Percentiles rank a stretch among this genome's conserved stretches.
Evolutionary conservation across 495 filamentous ascomycete species (phyloP).

Genomic region (Daldinia bambusicola): DNA sequence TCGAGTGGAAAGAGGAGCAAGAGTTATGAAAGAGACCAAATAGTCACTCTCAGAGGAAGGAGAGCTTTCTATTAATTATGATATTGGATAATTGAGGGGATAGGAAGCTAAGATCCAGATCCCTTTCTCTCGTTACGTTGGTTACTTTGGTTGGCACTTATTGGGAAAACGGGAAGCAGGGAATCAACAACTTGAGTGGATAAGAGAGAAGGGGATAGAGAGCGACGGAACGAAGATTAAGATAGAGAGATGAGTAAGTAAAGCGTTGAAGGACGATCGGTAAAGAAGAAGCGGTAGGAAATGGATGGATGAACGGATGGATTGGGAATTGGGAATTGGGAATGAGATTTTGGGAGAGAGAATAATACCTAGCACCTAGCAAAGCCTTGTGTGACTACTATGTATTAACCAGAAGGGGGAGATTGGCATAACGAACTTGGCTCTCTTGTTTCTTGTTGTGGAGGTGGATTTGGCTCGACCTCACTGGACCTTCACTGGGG

Average conservation of each 20-base stretch:
- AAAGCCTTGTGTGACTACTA: conserved; percentile 18
- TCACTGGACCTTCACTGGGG: conserved; percentile 23
- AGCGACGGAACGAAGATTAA: conserved; percentile 48
- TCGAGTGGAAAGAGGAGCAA: conserved; percentile 27
- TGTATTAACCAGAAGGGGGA: conserved; percentile 42
- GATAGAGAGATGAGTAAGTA: conserved; percentile 46
- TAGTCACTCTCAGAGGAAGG: conserved; percentile 47
- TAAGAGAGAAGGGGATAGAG: conserved; percentile 47
- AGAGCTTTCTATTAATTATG: conserved; percentile 48
- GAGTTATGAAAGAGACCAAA: conserved; percentile 40
- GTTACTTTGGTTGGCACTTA: conserved; percentile 16
- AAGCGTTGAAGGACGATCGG: conserved; percentile 47
- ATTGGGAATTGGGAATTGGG: conserved; percentile 46
- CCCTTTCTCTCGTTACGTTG: conserved; percentile 31
- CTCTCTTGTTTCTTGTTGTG: conserved; percentile 31
- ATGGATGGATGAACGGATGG: conserved; percentile 48
- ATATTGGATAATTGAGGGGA: conserved; percentile 26
- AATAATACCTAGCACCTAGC: conserved; percentile 13
- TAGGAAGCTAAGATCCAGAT: conserved; percentile 45
- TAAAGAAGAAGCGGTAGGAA: conserved; percentile 49
- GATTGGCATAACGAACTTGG: conserved; percentile 31
- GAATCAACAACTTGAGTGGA: conserved; percentile 38
- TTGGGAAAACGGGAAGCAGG: conserved; percentile 39
- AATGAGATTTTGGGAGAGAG: conserved; percentile 42
- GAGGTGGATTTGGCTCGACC: conserved; percentile 42